Conservation (phyloP, 1,139 yeast species). For the Blastobotrys buckinghamii region DNA sequence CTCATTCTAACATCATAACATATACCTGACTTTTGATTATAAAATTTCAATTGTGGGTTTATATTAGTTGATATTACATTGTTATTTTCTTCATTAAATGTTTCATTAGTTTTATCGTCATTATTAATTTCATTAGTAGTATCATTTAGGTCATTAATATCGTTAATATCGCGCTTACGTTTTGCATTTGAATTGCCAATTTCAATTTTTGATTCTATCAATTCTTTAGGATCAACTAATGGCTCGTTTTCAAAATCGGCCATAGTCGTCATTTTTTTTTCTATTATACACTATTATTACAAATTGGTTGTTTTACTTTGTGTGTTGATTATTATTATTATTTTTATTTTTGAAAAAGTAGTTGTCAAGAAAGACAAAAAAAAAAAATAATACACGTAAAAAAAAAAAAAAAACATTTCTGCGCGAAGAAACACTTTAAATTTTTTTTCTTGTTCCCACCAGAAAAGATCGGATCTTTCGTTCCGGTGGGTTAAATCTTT, state of each 20-base stretch:
- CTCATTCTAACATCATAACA: constrained; percentile 97
- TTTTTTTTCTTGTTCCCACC: not conserved
- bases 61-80: not conserved
- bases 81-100: not conserved
- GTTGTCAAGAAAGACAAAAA: constrained; percentile 1
- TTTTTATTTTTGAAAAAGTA: no score
- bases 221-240: not conserved
- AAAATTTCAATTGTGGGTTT: constrained; percentile 8
- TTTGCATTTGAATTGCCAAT: not conserved
- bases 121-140: not conserved
- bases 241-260: constrained; percentile 7
- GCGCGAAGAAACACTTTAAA: no score
- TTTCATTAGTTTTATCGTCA: not conserved
- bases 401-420: no score
- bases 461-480: no score
- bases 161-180: constrained; percentile 9
- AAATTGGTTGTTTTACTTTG: no score
- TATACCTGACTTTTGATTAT: constrained; percentile 64
- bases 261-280: constrained; percentile 1
- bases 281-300: not conserved
- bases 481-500: no score
- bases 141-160: not conserved
- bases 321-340: no score
- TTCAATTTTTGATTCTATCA: not conserved
- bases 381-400: not conserved